These are phyloP conservation scores for Taphrina confusa DNA, from an alignment of 1,139 yeast species.

Conservation along the genomic window DNA sequence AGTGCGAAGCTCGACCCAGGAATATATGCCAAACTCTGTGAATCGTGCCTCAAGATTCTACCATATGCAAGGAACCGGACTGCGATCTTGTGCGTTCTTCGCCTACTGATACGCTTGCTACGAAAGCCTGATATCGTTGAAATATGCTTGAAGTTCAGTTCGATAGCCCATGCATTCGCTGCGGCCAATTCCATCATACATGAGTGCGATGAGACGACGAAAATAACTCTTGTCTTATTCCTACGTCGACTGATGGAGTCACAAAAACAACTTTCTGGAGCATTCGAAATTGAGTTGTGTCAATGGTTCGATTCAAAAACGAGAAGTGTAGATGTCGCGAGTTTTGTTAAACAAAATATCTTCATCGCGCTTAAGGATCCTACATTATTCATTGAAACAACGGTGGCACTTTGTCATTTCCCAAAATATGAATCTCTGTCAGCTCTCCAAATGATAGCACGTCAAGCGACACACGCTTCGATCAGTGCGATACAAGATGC, in stretches of 20 bases:
- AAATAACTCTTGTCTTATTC: conserved; percentile 49
- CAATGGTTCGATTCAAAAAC: conserved; percentile 47
- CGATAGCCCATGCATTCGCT: conserved; percentile 43
- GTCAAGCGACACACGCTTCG: no score
- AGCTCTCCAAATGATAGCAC: conserved; percentile 44
- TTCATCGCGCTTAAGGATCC: conserved; percentile 64
- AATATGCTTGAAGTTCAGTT: neutral
- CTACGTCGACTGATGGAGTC: conserved; percentile 73
- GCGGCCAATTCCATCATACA: conserved; percentile 44
- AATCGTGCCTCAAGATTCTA: neutral
- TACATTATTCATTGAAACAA: conserved; percentile 55
- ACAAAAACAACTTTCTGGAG: conserved; percentile 52
- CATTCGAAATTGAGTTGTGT: conserved; percentile 50
- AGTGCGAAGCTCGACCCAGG: no score
- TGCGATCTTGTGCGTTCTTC: neutral
- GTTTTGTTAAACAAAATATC: conserved; percentile 58
- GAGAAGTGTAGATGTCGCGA: conserved; percentile 51
- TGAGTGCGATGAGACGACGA: conserved; percentile 45
- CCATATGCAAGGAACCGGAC: neutral
- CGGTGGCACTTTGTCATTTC: conserved; percentile 52
- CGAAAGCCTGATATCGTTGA: neutral
- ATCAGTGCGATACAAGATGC: no score
- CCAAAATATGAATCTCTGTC: conserved; percentile 42
- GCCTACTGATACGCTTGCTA: neutral
- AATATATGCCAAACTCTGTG: neutral